Base-by-base conservation (phyloP, 2,329 filamentous ascomycete genomes). In the Botrytis tulipae region DNA sequence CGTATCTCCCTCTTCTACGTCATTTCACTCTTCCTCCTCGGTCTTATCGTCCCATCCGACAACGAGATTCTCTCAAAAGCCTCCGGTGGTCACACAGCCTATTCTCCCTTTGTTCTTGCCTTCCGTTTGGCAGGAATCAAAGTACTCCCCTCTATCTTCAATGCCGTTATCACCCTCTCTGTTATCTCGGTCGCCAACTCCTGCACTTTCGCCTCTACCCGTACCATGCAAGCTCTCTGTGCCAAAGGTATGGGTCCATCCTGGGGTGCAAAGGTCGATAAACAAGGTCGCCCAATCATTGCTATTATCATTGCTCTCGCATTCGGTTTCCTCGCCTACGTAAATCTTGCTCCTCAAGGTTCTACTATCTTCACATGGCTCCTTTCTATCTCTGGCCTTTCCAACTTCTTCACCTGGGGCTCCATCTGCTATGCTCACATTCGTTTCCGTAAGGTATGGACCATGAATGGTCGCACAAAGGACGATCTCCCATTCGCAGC, bases 141-240 rank as follows among this genome's bases (percentile, higher is more conserved):
- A 70, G 90, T 91, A 3, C 88, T 97, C 5, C 93, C 94, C 3
- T 95, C 92, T 0, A 89, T 98, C 74, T 97, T 98, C 91, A 98
- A 98, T 83, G 90, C 90, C 40, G 93, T 98, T 76, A 97, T 98
- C 81, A 90, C 97, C 81, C 89, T 97, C 75, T 92, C 94, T 37
- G 94, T 97, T 42, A 85, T 98, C 42, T 97, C 93, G 0, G 95
- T 98, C 75, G 94, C 94, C 73, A 98, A 97, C 83, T 95, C 93
- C 16, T 92, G 94, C 77, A 92, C 98, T 73, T 98, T 97, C 79
- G 95, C 94, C 62, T 95, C 93, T 32, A 96, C 93, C 1, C 91
- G 95, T 78, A 98, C 95, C 4, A 89, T 98, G 9, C 93, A 94
- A 61, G 95, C 95, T 18, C 88, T 98, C 1, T 94, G 94, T 62